Evolutionary conservation across 1,284 basidiomycete species (phyloP).

Genomic region (Phaffia rhodozyma): DNA sequence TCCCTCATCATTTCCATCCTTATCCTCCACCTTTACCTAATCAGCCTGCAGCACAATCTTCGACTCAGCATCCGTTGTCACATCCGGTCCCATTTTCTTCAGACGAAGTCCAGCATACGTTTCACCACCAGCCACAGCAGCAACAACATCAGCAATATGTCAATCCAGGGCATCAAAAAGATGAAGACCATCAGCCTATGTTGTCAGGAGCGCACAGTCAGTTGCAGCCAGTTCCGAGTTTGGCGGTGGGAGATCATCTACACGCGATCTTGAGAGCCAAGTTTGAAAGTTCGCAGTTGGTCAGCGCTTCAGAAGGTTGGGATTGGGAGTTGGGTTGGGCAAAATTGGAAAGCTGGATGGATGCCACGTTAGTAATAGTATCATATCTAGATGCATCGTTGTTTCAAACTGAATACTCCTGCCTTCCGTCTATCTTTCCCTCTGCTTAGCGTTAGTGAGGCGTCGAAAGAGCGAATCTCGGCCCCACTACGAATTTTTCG

Average conservation of each 20-base stretch:
- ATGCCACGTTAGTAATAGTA: not conserved
- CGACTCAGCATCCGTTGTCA: not conserved
- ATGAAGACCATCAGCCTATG: not conserved
- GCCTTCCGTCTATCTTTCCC: not conserved
- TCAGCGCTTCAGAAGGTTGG: conserved; percentile 1
- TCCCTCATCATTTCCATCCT: not conserved
- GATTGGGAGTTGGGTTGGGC: conserved; percentile 17
- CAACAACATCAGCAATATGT: not conserved
- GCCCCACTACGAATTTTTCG: conserved; percentile 70
- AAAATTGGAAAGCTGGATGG: conserved; percentile 6
- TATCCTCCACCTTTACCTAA: not conserved
- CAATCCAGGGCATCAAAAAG: too few species aligned
- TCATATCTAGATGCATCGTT: not conserved
- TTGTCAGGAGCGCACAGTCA: not conserved
- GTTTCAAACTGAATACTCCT: not conserved
- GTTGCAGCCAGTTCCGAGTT: not conserved
- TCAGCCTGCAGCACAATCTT: not conserved
- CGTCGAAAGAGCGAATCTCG: conserved; percentile 2
- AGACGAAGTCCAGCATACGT: not conserved
- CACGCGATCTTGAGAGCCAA: conserved; percentile 2
- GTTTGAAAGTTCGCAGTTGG: conserved; percentile 8
- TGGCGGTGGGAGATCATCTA: not conserved
- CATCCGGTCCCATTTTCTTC: not conserved
- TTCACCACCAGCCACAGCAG: not conserved
- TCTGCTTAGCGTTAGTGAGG: not conserved